These are phyloP conservation scores for Pholiota conissans DNA, from an alignment of 768 basidiomycete species.

Conservation along the genomic window DNA sequence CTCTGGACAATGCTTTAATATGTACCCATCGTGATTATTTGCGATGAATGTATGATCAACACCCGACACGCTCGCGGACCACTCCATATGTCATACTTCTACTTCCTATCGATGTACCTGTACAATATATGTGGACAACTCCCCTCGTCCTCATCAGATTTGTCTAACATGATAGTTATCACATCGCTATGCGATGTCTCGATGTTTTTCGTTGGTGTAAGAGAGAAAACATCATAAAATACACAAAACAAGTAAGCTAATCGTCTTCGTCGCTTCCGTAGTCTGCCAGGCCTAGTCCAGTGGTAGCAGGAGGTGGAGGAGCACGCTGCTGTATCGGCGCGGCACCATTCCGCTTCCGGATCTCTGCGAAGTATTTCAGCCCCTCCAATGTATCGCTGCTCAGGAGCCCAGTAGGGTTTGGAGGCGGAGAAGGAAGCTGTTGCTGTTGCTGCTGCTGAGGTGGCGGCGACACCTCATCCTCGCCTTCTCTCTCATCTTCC, in stretches of 20 bases:
- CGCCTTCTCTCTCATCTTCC: slow-evolving; percentile 30
- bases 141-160: background rate
- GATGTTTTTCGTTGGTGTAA: too few species aligned
- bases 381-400: slow-evolving; percentile 86
- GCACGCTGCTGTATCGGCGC: slow-evolving; percentile 26
- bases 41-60: background rate
- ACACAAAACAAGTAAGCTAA: slow-evolving; percentile 19
- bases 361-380: slow-evolving; percentile 87
- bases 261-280: slow-evolving; percentile 79
- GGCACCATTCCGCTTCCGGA: slow-evolving; percentile 66
- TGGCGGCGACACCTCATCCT: slow-evolving; percentile 17
- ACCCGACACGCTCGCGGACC: slow-evolving; percentile 17
- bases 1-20: background rate
- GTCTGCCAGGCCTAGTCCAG: slow-evolving; percentile 63
- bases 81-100: slow-evolving; percentile 18
- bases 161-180: background rate
- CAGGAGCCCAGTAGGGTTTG: slow-evolving; percentile 59
- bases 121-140: slow-evolving; percentile 5
- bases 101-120: slow-evolving; percentile 9
- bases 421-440: slow-evolving; percentile 18
- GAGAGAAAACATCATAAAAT: too few species aligned
- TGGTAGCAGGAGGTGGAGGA: slow-evolving; percentile 31
- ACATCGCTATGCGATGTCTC: too few species aligned
- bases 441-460: slow-evolving; percentile 22
- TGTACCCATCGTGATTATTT: background rate